Conservation (phyloP, 2,329 filamentous ascomycete species). For the Exophiala dermatitidis region DNA sequence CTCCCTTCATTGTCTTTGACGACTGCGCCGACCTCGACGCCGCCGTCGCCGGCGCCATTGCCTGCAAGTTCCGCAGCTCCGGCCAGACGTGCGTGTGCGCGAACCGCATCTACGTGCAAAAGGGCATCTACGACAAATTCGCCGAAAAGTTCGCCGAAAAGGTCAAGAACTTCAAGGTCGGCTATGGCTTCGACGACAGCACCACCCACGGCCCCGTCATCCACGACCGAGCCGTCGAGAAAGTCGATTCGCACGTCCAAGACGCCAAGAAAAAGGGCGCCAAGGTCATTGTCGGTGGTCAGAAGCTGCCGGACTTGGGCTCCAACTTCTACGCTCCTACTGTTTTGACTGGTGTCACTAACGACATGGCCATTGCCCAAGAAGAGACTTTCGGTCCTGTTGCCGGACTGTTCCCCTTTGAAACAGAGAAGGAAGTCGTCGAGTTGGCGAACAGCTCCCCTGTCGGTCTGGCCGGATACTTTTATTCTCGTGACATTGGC, state of each 20-base stretch:
- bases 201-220: slow-evolving; percentile 50
- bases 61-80: slow-evolving; percentile 86
- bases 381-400: slow-evolving; percentile 97
- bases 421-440: slow-evolving; percentile 82
- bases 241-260: slow-evolving; percentile 71
- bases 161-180: slow-evolving; percentile 45
- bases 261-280: slow-evolving; percentile 74
- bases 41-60: slow-evolving; percentile 74
- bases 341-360: slow-evolving; percentile 77
- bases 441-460: slow-evolving; percentile 71
- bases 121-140: slow-evolving; percentile 48
- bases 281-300: slow-evolving; percentile 66
- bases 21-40: slow-evolving; percentile 75
- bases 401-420: slow-evolving; percentile 80
- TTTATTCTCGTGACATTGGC: slow-evolving; percentile 63
- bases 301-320: slow-evolving; percentile 66
- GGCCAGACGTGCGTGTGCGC: slow-evolving; percentile 94
- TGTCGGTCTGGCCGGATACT: slow-evolving; percentile 89
- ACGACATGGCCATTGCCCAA: slow-evolving; percentile 71
- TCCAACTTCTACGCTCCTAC: slow-evolving; percentile 85
- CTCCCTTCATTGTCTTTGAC: slow-evolving; percentile 94
- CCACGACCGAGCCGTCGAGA: slow-evolving; percentile 70
- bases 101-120: slow-evolving; percentile 49
- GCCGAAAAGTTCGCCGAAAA: slow-evolving; percentile 49
- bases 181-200: slow-evolving; percentile 40